Evolutionary conservation across 805 yeast species (phyloP).

Genomic region (Ogataea dorogensis): DNA sequence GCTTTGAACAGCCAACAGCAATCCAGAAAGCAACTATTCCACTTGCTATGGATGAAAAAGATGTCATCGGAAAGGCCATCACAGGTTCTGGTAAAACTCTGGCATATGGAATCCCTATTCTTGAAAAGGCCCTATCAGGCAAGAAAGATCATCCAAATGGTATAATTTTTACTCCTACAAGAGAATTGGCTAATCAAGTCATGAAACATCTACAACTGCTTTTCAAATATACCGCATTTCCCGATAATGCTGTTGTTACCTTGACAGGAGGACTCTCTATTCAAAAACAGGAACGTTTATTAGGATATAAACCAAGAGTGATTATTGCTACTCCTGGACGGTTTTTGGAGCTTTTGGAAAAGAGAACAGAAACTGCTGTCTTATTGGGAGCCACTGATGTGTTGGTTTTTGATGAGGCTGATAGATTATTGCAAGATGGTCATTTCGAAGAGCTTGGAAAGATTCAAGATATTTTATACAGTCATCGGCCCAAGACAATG

Average conservation of each 20-base stretch:
- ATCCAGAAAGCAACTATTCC: conserved; percentile 82
- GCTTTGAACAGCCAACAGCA: conserved; percentile 73
- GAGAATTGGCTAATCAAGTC: conserved; percentile 96
- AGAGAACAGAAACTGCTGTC: conserved; percentile 44
- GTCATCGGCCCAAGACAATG: conserved; percentile 43
- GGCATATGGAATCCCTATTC: conserved; percentile 91
- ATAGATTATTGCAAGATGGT: conserved; percentile 90
- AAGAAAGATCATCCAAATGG: conserved; percentile 55
- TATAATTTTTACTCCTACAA: conserved; percentile 87
- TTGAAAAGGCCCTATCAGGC: conserved; percentile 56
- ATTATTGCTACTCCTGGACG: conserved; percentile 97
- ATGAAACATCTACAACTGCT: conserved; percentile 67
- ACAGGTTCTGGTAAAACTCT: conserved; percentile 98
- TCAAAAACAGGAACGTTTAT: conserved; percentile 84
- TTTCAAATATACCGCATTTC: conserved; percentile 48
- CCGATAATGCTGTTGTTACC: conserved; percentile 54
- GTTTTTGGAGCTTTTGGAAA: conserved; percentile 75
- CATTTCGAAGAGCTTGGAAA: conserved; percentile 92
- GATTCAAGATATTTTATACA: conserved; percentile 62
- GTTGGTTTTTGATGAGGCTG: conserved; percentile 90
- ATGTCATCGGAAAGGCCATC: conserved; percentile 92
- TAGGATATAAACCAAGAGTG: conserved; percentile 71
- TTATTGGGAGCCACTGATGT: conserved; percentile 47
- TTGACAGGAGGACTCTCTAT: conserved; percentile 94
- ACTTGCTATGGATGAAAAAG: conserved; percentile 64